Percentiles rank a stretch among this genome's conserved stretches.
Conservation (phyloP, 176 grass and related monocot species). For the Oryza meridionalis region DNA sequence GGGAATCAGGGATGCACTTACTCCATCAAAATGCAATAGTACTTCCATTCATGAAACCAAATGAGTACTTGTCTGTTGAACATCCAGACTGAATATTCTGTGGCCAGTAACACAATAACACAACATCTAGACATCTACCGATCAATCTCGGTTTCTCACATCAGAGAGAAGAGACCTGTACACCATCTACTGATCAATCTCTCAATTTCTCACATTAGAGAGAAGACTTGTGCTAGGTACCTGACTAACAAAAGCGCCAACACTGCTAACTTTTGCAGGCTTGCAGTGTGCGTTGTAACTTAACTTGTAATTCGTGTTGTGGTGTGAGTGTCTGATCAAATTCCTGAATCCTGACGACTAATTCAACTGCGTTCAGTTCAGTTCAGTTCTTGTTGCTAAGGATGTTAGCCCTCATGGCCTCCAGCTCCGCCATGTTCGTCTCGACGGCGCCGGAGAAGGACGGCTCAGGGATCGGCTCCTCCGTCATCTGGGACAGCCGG, state of each 20-base stretch:
- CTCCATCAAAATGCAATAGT: neutral
- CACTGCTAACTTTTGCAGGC: neutral
- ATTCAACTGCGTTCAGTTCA: neutral
- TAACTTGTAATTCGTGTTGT: neutral
- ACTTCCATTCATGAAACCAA: too few relatives aligned
- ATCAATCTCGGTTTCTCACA: neutral
- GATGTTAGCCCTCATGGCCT: conserved; percentile 67
- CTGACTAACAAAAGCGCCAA: neutral
- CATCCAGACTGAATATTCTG: neutral
- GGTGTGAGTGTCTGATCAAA: neutral
- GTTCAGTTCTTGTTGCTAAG: conserved; percentile 38
- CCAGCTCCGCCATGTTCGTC: conserved; percentile 58
- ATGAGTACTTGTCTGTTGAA: neutral
- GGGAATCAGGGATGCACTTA: neutral
- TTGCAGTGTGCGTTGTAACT: too few relatives aligned
- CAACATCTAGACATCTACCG: neutral
- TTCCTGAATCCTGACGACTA: neutral
- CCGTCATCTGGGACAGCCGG: conserved; percentile 56
- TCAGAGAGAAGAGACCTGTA: neutral
- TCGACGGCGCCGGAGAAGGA: conserved; percentile 41
- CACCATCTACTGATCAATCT: too few relatives aligned
- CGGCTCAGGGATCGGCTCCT: conserved; percentile 64
- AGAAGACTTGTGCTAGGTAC: neutral
- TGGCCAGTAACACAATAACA: neutral
- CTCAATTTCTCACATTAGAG: too few relatives aligned